A percentile compares a stretch with the other conserved stretches of the same genome.
phyloP scores from a whole-genome alignment of 306 rosid genomes.

The Quercus gilva region DNA sequence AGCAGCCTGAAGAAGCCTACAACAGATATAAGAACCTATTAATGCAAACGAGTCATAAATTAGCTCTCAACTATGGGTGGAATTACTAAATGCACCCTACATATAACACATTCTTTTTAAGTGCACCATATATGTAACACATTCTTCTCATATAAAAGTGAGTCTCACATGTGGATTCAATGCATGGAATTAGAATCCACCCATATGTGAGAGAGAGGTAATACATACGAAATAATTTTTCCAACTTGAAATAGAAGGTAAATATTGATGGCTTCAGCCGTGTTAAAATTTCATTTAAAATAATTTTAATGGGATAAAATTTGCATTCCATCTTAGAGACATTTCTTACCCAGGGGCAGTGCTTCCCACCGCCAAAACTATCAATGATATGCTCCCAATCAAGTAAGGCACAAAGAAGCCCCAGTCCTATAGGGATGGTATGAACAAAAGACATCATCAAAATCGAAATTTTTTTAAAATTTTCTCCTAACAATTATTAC shows the following conservation, averaged over 20 bases:
- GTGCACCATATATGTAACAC: too few relatives aligned
- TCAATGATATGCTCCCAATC: constrained; percentile 83
- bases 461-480: neutral
- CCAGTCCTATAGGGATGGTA: constrained; percentile 69
- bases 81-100: too few relatives aligned
- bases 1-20: constrained; percentile 96
- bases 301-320: neutral
- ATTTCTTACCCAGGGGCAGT: constrained; percentile 79
- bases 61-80: neutral
- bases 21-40: constrained; percentile 23
- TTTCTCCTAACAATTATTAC: neutral
- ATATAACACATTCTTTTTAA: too few relatives aligned
- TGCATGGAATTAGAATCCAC: too few relatives aligned
- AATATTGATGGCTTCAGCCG: neutral
- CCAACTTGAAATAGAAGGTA: neutral
- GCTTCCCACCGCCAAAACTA: constrained; percentile 92
- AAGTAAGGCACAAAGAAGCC: constrained; percentile 93
- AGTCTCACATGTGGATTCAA: too few relatives aligned
- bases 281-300: neutral
- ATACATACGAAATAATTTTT: too few relatives aligned
- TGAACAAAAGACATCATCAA: constrained; percentile 24
- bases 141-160: too few relatives aligned
- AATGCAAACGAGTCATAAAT: constrained; percentile 12
- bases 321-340: neutral
- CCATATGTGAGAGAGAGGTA: too few relatives aligned